phyloP scores from a whole-genome alignment of 257 asterid genomes.

The Nicotiana otophora region DNA sequence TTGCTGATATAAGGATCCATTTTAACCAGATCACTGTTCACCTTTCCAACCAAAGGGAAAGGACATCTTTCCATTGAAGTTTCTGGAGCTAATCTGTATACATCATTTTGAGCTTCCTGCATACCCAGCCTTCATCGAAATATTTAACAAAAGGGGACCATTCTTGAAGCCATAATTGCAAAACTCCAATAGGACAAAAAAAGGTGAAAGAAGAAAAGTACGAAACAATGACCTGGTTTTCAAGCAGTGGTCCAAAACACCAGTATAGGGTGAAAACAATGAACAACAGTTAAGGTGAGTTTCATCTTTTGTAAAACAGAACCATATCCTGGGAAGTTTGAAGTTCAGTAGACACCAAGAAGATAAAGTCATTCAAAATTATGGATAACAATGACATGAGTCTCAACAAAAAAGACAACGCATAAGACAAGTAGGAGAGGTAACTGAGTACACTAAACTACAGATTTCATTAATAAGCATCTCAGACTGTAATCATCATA shows the following conservation, averaged over 20 bases:
- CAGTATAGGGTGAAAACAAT: slow-evolving; percentile 8
- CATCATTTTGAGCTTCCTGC: background rate
- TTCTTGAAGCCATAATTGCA: slow-evolving; percentile 5
- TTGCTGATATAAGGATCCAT: background rate
- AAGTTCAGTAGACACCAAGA: slow-evolving; percentile 13
- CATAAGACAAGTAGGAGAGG: slow-evolving; percentile 33
- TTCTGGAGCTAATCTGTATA: background rate
- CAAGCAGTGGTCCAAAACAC: slow-evolving; percentile 19
- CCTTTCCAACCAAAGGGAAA: background rate
- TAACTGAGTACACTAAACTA: slow-evolving; percentile 21
- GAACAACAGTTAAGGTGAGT: slow-evolving; percentile 16
- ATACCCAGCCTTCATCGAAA: background rate
- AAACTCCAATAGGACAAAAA: background rate
- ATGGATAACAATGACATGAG: slow-evolving; percentile 27
- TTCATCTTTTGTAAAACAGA: slow-evolving; percentile 13
- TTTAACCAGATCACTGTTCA: background rate
- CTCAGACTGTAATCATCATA: slow-evolving; percentile 18
- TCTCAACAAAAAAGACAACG: slow-evolving; percentile 18
- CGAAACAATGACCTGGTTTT: slow-evolving; percentile 6
- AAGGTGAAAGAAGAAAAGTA: background rate
- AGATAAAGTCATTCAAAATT: slow-evolving; percentile 12
- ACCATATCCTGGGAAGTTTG: background rate
- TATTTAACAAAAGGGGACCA: background rate
- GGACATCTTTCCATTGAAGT: background rate
- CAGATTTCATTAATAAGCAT: slow-evolving; percentile 32